These are phyloP conservation scores for Fusarium sp. DNA, from an alignment of 2,329 filamentous ascomycete species.

Conservation along the genomic window DNA sequence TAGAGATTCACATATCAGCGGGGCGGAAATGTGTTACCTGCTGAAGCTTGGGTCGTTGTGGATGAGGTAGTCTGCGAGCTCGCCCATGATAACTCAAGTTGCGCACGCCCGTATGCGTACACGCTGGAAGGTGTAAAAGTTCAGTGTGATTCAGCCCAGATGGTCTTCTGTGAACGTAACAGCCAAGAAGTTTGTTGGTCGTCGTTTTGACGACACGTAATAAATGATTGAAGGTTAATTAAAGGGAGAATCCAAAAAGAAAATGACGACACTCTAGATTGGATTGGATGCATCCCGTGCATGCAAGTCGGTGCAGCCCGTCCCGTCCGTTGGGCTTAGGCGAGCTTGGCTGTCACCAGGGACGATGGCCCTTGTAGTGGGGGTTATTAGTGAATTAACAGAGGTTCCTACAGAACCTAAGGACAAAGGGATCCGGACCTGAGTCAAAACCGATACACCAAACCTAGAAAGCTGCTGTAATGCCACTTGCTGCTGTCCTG, in stretches of 20 bases:
- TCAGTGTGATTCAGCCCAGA: not conserved
- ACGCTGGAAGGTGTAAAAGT: not conserved
- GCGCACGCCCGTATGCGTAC: not conserved
- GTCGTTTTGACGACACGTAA: not conserved
- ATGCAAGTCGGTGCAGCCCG: slow-evolving; percentile 11
- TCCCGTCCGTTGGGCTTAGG: not conserved
- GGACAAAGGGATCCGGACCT: too few species aligned
- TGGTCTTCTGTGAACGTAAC: not conserved
- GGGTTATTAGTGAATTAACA: slow-evolving; percentile 2
- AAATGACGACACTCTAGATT: slow-evolving; percentile 34
- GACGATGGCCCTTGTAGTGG: slow-evolving; percentile 15
- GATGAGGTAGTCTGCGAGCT: slow-evolving; percentile 75
- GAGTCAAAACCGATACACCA: too few species aligned
- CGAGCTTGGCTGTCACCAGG: slow-evolving; percentile 17
- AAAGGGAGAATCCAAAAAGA: slow-evolving; percentile 8
- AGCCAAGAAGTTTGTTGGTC: not conserved
- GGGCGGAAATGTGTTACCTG: slow-evolving; percentile 55
- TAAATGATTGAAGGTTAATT: not conserved
- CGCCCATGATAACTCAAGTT: slow-evolving; percentile 63
- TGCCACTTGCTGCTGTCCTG: too few species aligned
- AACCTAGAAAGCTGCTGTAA: not conserved
- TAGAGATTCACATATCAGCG: not conserved
- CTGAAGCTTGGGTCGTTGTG: slow-evolving; percentile 71
- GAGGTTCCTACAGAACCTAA: not conserved
- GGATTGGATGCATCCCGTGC: slow-evolving; percentile 17